Evolutionary conservation across 2,329 filamentous ascomycete species (phyloP).

Genomic region (Apiospora sp.): DNA sequence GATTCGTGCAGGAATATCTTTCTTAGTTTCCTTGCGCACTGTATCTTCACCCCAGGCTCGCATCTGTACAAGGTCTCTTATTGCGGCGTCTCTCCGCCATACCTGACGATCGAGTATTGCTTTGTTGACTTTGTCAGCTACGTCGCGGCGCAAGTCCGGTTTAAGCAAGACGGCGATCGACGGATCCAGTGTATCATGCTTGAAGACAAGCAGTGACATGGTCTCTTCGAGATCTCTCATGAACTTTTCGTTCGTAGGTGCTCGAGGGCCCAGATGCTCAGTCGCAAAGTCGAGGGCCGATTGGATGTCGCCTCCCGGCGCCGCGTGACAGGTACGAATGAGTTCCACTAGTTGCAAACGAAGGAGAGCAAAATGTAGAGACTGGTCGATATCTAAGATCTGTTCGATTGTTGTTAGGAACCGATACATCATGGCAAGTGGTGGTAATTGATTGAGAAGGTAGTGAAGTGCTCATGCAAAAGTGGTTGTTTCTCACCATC

Average conservation of each 20-base stretch:
- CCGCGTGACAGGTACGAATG: constrained; percentile 77
- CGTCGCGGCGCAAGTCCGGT: constrained; percentile 78
- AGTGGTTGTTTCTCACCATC: constrained; percentile 89
- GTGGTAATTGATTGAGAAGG: neutral
- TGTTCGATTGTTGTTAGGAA: constrained; percentile 47
- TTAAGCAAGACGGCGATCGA: constrained; percentile 80
- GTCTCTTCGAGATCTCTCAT: constrained; percentile 89
- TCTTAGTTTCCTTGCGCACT: constrained; percentile 50
- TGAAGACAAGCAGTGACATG: constrained; percentile 91
- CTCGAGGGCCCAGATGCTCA: constrained; percentile 84
- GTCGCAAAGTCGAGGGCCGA: constrained; percentile 88
- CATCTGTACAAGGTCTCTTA: constrained; percentile 81
- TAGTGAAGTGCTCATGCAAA: constrained; percentile 69
- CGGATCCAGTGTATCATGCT: constrained; percentile 79
- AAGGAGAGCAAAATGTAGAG: constrained; percentile 87
- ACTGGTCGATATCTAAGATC: constrained; percentile 86
- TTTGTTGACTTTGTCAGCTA: constrained; percentile 90
- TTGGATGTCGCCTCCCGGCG: constrained; percentile 74
- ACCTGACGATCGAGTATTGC: constrained; percentile 81
- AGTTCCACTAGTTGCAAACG: constrained; percentile 93
- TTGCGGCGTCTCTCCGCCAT: constrained; percentile 78
- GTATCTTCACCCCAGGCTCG: constrained; percentile 84
- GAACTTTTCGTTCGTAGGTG: constrained; percentile 81
- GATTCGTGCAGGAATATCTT: constrained; percentile 50
- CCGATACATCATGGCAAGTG: neutral